These are phyloP conservation scores for Anacardium occidentale DNA, from an alignment of 345 rosid species.

Conservation along the genomic window DNA sequence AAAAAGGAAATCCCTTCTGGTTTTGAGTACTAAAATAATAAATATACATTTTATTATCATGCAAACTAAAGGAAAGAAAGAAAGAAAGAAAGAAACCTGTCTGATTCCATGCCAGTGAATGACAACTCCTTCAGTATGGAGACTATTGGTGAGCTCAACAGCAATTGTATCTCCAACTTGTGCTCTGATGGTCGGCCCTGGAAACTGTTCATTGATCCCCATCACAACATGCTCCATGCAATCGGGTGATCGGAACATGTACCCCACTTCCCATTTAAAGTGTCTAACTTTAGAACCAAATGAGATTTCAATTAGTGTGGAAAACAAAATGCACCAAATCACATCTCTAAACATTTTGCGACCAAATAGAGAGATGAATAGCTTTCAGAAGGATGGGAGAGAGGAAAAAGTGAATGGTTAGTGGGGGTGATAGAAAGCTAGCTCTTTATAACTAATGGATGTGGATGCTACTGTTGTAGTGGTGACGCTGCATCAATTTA, in stretches of 20 bases:
- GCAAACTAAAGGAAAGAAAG: not conserved
- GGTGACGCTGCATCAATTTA: not conserved
- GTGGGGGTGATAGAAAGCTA: not conserved
- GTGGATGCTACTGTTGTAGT: not conserved
- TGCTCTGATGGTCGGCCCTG: slow-evolving; percentile 79
- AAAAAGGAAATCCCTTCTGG: too few relatives aligned
- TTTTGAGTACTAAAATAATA: not conserved
- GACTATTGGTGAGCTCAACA: slow-evolving; percentile 61
- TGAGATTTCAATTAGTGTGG: not conserved
- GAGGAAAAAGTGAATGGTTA: not conserved
- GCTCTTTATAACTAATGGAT: too few relatives aligned
- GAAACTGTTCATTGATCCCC: slow-evolving; percentile 82
- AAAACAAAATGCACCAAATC: slow-evolving; percentile 8
- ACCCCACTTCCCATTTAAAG: slow-evolving; percentile 61
- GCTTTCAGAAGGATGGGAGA: not conserved
- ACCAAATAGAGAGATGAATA: too few relatives aligned
- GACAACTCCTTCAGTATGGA: slow-evolving; percentile 73
- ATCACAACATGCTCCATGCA: slow-evolving; percentile 58
- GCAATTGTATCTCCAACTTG: slow-evolving; percentile 58
- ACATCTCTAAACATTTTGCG: not conserved
- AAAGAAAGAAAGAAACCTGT: slow-evolving; percentile 39
- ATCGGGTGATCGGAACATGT: slow-evolving; percentile 66
- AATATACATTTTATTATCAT: not conserved
- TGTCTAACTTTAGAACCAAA: slow-evolving; percentile 32
- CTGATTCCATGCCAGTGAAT: slow-evolving; percentile 97